A percentile compares a stretch with the other conserved stretches of the same genome.
phyloP scores from a whole-genome alignment of 345 rosid genomes.

The Brassica nigra region DNA sequence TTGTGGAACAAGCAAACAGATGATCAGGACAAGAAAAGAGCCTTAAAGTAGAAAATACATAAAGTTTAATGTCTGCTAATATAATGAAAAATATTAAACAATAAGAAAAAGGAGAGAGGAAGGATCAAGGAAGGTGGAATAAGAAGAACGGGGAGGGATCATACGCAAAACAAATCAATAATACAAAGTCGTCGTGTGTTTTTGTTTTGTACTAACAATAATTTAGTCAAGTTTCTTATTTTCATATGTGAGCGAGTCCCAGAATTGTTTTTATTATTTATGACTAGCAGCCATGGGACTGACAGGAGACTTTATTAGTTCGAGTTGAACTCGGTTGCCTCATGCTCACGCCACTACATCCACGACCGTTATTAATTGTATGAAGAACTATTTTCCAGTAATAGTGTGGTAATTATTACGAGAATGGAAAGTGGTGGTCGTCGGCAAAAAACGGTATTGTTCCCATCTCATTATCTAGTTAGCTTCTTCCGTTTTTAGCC shows the following conservation, averaged over 20 bases:
- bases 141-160: slow-evolving; percentile 19
- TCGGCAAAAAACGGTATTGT: not conserved
- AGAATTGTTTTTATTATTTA: not conserved
- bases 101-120: slow-evolving; percentile 14
- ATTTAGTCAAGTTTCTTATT: not conserved
- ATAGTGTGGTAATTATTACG: not conserved
- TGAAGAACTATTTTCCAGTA: not conserved
- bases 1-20: slow-evolving; percentile 11
- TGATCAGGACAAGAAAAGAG: slow-evolving; percentile 19
- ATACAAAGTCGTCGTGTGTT: slow-evolving; percentile 10
- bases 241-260: not conserved
- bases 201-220: slow-evolving; percentile 9
- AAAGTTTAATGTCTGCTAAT: slow-evolving; percentile 3
- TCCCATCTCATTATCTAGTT: not conserved
- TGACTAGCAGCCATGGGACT: not conserved
- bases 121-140: slow-evolving; percentile 32
- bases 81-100: slow-evolving; percentile 15
- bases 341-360: slow-evolving; percentile 15
- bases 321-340: not conserved
- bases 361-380: slow-evolving; percentile 3
- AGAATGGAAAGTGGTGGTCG: not conserved
- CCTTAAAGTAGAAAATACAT: not conserved
- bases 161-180: not conserved
- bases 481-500: not conserved
- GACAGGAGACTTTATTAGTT: slow-evolving; percentile 1